Percentiles rank a stretch among this genome's conserved stretches.
These are phyloP conservation scores for Sarcodon sp. DNA, from an alignment of 768 basidiomycete genomes.

Conservation along the genomic window DNA sequence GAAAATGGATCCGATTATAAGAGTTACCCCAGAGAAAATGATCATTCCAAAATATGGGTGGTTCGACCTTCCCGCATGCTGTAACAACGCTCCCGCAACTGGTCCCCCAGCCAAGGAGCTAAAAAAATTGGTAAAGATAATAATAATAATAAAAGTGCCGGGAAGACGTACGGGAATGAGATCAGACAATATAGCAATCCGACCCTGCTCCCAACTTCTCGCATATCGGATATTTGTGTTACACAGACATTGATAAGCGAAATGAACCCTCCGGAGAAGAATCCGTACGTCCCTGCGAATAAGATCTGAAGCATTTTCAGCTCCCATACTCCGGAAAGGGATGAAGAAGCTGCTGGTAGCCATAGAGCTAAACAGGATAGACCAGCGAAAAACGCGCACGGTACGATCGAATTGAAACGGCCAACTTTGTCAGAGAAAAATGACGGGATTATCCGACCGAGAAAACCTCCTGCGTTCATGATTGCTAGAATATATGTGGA, in stretches of 20 bases:
- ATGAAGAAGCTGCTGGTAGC: constrained; percentile 15
- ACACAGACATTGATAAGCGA: constrained; percentile 57
- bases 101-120: constrained; percentile 58
- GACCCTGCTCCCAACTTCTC: constrained; percentile 48
- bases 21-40: constrained; percentile 42
- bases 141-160: not conserved
- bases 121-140: not conserved
- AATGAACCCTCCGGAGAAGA: constrained; percentile 57
- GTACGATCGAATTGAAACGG: constrained; percentile 52
- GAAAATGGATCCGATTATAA: constrained; percentile 46
- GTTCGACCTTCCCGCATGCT: constrained; percentile 26
- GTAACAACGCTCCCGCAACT: constrained; percentile 44
- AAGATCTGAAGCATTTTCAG: constrained; percentile 22
- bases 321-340: not conserved
- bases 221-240: constrained; percentile 46
- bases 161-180: constrained; percentile 50
- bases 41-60: constrained; percentile 31
- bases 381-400: constrained; percentile 50
- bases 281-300: constrained; percentile 47
- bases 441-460: constrained; percentile 54
- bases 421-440: constrained; percentile 54
- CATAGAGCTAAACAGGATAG: constrained; percentile 46
- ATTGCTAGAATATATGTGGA: constrained; percentile 48
- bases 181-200: constrained; percentile 54
- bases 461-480: constrained; percentile 55